Conservation (phyloP, 352 stramenopile species). For the Globisporangium nodosum region DNA sequence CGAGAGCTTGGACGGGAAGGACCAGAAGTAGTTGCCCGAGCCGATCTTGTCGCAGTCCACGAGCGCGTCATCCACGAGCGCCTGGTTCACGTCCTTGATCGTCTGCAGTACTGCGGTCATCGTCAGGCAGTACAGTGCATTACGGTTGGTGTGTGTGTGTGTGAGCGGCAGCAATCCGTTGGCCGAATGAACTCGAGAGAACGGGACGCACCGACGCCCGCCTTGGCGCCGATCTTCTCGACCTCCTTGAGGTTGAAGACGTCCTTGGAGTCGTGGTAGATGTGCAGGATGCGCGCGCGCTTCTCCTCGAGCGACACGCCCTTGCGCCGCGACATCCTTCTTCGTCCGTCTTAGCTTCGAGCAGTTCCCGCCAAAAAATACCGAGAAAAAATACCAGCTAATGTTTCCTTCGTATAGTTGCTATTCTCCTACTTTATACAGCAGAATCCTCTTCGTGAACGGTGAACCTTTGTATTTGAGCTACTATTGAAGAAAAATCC, state of each 20-base stretch:
- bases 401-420: too few species aligned
- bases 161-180: not conserved
- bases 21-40: conserved; percentile 88
- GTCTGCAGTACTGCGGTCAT: conserved; percentile 67
- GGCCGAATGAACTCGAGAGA: not conserved
- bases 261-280: conserved; percentile 84
- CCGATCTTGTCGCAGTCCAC: conserved; percentile 87
- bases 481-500: too few species aligned
- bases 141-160: not conserved
- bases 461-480: too few species aligned
- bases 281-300: conserved; percentile 73
- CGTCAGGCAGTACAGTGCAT: not conserved
- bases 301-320: conserved; percentile 85
- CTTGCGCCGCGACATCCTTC: conserved; percentile 37
- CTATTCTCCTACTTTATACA: too few species aligned
- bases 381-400: too few species aligned
- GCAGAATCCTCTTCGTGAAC: too few species aligned
- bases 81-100: conserved; percentile 87
- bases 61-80: conserved; percentile 72
- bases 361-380: too few species aligned
- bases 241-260: conserved; percentile 86
- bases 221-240: conserved; percentile 82
- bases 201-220: conserved; percentile 53
- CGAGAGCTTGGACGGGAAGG: conserved; percentile 78
- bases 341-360: too few species aligned